These are phyloP conservation scores for Thalassiosira hispida DNA, from an alignment of 352 stramenopile species.

Conservation along the genomic window DNA sequence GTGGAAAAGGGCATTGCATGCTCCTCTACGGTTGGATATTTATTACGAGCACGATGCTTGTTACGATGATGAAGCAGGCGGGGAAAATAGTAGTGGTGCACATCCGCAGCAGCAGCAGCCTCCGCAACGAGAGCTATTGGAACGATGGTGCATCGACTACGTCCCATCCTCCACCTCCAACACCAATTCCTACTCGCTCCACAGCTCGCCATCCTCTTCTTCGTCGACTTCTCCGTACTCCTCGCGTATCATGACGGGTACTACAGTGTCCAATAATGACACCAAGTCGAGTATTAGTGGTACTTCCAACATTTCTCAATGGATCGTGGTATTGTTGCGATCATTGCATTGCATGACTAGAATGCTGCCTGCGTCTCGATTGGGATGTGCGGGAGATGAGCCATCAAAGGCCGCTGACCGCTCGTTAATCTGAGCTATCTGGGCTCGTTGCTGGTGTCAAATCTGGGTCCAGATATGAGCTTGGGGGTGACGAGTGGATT, in stretches of 20 bases:
- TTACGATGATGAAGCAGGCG: slow-evolving; percentile 8
- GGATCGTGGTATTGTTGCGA: slow-evolving; percentile 70
- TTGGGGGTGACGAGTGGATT: too few relatives aligned
- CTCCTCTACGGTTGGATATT: slow-evolving; percentile 79
- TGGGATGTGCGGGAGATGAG: too few relatives aligned
- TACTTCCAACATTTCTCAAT: slow-evolving; percentile 12
- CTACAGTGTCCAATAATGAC: not conserved
- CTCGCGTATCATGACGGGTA: slow-evolving; percentile 8
- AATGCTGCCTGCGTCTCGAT: slow-evolving; percentile 67
- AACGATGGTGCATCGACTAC: slow-evolving; percentile 85
- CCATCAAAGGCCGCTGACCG: too few relatives aligned
- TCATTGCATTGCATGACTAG: slow-evolving; percentile 67
- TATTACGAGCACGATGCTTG: slow-evolving; percentile 70
- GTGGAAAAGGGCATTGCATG: slow-evolving; percentile 51
- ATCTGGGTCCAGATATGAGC: too few relatives aligned
- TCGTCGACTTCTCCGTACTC: not conserved
- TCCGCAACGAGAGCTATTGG: slow-evolving; percentile 68
- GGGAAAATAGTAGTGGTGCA: not conserved
- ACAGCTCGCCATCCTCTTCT: slow-evolving; percentile 9
- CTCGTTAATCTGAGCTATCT: too few relatives aligned
- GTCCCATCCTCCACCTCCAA: slow-evolving; percentile 16
- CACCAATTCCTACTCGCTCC: slow-evolving; percentile 8
- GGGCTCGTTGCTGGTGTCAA: too few relatives aligned
- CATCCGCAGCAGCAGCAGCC: not conserved
- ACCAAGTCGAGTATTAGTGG: slow-evolving; percentile 33